phyloP scores from a whole-genome alignment of 2,329 filamentous ascomycete species.

The Teratosphaeria zuluensis region DNA sequence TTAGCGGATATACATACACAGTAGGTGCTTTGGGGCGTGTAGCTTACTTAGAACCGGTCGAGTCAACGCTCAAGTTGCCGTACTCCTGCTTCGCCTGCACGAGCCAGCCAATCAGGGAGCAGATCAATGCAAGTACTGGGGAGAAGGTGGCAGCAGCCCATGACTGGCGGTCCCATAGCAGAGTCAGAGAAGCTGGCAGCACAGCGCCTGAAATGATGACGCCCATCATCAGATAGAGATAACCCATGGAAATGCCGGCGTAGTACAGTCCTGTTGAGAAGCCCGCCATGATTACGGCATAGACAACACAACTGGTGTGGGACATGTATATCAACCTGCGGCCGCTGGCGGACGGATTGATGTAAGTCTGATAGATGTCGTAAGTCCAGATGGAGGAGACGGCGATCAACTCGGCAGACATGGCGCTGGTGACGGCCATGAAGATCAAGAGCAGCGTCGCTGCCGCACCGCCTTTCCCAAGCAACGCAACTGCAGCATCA shows the following conservation, averaged over 20 bases:
- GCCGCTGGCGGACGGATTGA: conserved; percentile 68
- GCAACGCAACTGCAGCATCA: conserved; percentile 71
- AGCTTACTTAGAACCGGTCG: conserved; percentile 63
- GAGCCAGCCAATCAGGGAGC: conserved; percentile 66
- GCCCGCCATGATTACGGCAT: conserved; percentile 65
- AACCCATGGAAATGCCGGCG: conserved; percentile 67
- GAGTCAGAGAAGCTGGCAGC: conserved; percentile 67
- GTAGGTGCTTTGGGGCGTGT: background rate
- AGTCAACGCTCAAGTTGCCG: conserved; percentile 58
- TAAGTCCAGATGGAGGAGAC: conserved; percentile 84
- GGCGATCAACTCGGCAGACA: conserved; percentile 74
- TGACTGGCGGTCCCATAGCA: conserved; percentile 74
- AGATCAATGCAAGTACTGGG: conserved; percentile 58
- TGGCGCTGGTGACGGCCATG: conserved; percentile 81
- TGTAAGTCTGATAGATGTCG: conserved; percentile 78
- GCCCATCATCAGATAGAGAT: conserved; percentile 83
- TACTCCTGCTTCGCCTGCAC: conserved; percentile 64
- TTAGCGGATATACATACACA: background rate
- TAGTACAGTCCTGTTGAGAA: conserved; percentile 63
- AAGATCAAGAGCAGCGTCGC: conserved; percentile 74
- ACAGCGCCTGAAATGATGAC: conserved; percentile 72
- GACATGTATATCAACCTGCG: conserved; percentile 70
- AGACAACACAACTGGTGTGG: conserved; percentile 63
- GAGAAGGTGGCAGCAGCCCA: conserved; percentile 61
- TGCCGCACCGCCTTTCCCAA: conserved; percentile 71